These are phyloP conservation scores for Lanmaoa pseudosensibilis DNA, from an alignment of 768 basidiomycete species.

Conservation along the genomic window DNA sequence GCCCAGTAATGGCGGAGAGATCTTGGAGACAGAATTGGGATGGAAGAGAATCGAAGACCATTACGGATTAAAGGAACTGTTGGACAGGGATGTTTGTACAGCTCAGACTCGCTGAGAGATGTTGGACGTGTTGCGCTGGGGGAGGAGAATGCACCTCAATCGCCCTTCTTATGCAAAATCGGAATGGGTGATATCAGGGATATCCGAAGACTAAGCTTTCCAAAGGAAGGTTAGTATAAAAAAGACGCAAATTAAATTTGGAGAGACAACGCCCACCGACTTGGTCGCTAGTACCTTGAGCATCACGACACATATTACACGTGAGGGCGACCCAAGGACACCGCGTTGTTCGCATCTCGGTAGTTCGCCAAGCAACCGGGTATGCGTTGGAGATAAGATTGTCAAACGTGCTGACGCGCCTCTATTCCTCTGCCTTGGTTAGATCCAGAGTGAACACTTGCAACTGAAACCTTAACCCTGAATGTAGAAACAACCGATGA, in stretches of 20 bases:
- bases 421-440: conserved; percentile 23
- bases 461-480: conserved; percentile 21
- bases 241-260: conserved; percentile 29
- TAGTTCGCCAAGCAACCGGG: conserved; percentile 17
- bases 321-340: conserved; percentile 33
- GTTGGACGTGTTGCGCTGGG: conserved; percentile 8
- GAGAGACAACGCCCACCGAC: conserved; percentile 26
- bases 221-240: conserved; percentile 25
- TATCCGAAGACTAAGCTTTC: conserved; percentile 20
- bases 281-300: conserved; percentile 29
- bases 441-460: conserved; percentile 2
- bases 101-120: conserved; percentile 30
- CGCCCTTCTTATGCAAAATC: conserved; percentile 33
- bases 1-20: conserved; percentile 36
- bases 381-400: conserved; percentile 17
- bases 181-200: conserved; percentile 19
- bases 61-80: conserved; percentile 19
- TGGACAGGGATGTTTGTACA: conserved; percentile 20
- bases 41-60: conserved; percentile 35
- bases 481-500: conserved; percentile 8
- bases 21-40: conserved; percentile 38
- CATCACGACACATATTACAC: conserved; percentile 34
- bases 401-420: conserved; percentile 20
- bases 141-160: conserved; percentile 3
- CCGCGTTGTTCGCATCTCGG: conserved; percentile 27